Base-by-base conservation (phyloP, 2,329 filamentous ascomycete species). In the Dactylonectria macrodidyma region DNA sequence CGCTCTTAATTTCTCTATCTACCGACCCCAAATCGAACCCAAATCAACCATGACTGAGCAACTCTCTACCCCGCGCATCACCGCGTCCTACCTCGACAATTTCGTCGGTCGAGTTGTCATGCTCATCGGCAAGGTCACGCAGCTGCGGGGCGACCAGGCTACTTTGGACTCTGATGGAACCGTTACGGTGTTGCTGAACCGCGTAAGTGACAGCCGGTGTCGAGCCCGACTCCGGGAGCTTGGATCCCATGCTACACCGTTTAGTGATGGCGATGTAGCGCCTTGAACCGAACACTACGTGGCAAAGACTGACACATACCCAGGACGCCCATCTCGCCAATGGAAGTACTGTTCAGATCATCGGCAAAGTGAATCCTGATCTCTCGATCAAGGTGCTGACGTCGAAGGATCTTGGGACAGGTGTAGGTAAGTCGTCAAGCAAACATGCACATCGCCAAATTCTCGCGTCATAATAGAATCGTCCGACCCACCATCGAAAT, bases 71-170 rank as follows among this genome's bases (percentile, higher is more conserved):
- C 95, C 96, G 34, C 95, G 96, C 81, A 90, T 98, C 80, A 94
- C 93, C 55, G 92, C 93, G 60, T 84, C 87, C 47, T 93, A 95
- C 82, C 92, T 98, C 65, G 90, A 94, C 78, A 87, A 87, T 77
- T 97, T 95, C 83, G 86, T 91, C 72, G 86, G 87, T 73, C 88
- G 89, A 72, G 93, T 93, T 69, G 93, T 98, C 70, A 95, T 95
- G 75, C 86, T 98, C 62, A 87, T 97, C 5, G 96, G 96, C 76
- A 95, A 92, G 76, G 95, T 98, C 54, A 88, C 89, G 4, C 91
- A 96, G 76, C 86, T 98, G 26, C 91, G 91, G 59, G 95, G 95
- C 73, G 93, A 96, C 59, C 88, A 89, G 58, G 95, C 95, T 0
- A 90, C 90, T 6, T 88, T 98, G 34, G 94, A 97, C 65, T 92